Evolutionary conservation across 108 stramenopile species (phyloP), one percentile per base, ranked within the genome.

Genomic region (Asterionellopsis glacialis): DNA sequence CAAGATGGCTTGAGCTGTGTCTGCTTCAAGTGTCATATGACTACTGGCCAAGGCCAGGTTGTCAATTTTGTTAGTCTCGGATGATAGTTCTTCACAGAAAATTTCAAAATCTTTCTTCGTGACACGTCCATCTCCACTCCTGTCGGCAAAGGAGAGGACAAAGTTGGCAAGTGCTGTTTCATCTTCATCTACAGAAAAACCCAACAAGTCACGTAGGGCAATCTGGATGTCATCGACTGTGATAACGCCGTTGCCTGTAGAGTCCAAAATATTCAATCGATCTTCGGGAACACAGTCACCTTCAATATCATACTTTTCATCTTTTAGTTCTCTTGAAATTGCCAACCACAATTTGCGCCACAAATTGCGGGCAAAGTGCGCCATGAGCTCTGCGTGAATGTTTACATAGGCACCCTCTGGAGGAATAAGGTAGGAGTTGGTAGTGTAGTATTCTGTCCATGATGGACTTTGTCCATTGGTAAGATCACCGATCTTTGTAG

Each of bases 401-500:
- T 80, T 80, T 7, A 72, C 63, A 41, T 80, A 80, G 21, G 61
- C 50, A 33, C 79, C 79, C 40, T 80, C 73, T 18, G 71, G 64
- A 4, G 79, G 79, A 26, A 80, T 57, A 10, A 55, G 48, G 14
- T 72, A 41, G 9, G 67, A 71, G 42, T 80, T 38, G 1, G 57
- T 33, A 1, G 51, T 69, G 59, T 65, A 80, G 44, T 73, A 80
- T n/a, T 75, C 72, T 15, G 79, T 80, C 51, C 40, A 66, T 1
- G 74, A 63, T 14, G 67, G 62, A 23, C 55, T 59, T 63, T 80
- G 79, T 0, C 75, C 79, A 61, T 80, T 80, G 56, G 79, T 80
- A 57, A 80, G 45, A 51, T 80, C 79, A 16, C 52, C 15, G 33
- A 80, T 66, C 47, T 80, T 80, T 5, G 79, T 80, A 9, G 74